Base-by-base conservation (phyloP, 2,329 filamentous ascomycete species). In the Fusarium tupiense region DNA sequence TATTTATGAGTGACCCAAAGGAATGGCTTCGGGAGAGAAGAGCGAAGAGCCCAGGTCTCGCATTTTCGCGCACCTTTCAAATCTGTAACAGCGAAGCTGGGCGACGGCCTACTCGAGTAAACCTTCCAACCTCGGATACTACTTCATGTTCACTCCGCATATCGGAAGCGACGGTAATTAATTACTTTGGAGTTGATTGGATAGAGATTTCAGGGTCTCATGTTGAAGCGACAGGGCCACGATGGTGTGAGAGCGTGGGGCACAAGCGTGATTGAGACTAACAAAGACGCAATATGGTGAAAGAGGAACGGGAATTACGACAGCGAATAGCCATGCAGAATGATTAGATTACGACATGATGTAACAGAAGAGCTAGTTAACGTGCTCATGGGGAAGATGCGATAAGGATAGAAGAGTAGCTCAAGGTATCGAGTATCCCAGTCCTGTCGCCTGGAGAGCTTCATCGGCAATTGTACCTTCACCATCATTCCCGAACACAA, bases 191-290 rank as follows among this genome's bases (percentile, higher is more conserved):
- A 41, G 20, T 8, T 41, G 20, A 56, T 56, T 41, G 52, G 52
- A 17, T 14, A 2, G 35, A 41, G 35, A 31, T 41, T 31, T 14
- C 35, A 56, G 35, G 52, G 35, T 56, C 24, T 29, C 52, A 56
- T 41, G 14, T 5, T n/a, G 35, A 22, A 19, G 8, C 4, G 35
- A 8, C 68, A 71, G 75, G 75, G 61, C 58, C 13, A 29, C n/a
- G 61, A 77, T 77, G 76, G 76, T 77, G 76, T 68, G 66, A 77
- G 73, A 67, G 60, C 71, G 75, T 73, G 76, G 75, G 75, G 73
- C 71, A 33, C 41, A 57, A 62, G 44, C 76, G 76, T 77, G 73
- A 73, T 77, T 61, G 63, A 44, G 57, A 61, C 68, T 65, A 43
- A 46, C 40, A 49, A 64, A 63, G 57, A 49, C 58, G 62, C 43